A percentile compares a stretch with the other conserved stretches of the same genome.
Conservation (phyloP, 306 rosid genomes). For the Vicia villosa region DNA sequence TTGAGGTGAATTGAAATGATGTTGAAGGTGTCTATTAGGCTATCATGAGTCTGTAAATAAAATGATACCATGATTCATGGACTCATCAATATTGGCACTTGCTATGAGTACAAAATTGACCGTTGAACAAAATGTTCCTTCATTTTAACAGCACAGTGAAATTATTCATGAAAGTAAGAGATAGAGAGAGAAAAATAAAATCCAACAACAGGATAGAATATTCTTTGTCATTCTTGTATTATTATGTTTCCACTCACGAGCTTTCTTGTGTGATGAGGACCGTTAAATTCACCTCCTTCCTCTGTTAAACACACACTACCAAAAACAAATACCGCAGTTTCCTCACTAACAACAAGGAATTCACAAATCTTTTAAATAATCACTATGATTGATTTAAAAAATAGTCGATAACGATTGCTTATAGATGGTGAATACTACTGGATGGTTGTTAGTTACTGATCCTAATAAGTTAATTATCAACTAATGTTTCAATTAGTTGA, state of each 20-base stretch:
- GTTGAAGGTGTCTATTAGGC: slow-evolving; percentile 22
- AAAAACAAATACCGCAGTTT: neutral
- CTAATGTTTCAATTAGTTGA: too few species aligned
- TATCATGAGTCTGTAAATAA: too few species aligned
- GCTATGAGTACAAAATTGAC: slow-evolving; percentile 25
- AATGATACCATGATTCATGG: too few species aligned
- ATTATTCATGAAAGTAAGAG: neutral
- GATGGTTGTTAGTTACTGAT: too few species aligned
- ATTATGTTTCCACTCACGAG: slow-evolving; percentile 38
- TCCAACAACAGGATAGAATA: slow-evolving; percentile 20
- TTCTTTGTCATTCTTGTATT: slow-evolving; percentile 30
- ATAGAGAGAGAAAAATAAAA: neutral
- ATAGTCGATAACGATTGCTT: too few species aligned
- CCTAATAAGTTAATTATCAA: too few species aligned
- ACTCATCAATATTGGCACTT: slow-evolving; percentile 29
- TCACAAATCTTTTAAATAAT: too few species aligned
- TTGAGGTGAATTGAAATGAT: slow-evolving; percentile 38
- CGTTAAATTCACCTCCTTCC: slow-evolving; percentile 32
- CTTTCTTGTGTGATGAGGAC: slow-evolving; percentile 31
- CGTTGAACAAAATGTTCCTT: neutral
- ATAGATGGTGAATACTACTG: too few species aligned
- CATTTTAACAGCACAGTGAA: slow-evolving; percentile 5
- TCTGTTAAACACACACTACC: neutral
- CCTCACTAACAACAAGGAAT: too few species aligned
- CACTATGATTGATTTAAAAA: too few species aligned